phyloP scores from a whole-genome alignment of 1,139 yeast species.

The Meyerozyma carpophila region DNA sequence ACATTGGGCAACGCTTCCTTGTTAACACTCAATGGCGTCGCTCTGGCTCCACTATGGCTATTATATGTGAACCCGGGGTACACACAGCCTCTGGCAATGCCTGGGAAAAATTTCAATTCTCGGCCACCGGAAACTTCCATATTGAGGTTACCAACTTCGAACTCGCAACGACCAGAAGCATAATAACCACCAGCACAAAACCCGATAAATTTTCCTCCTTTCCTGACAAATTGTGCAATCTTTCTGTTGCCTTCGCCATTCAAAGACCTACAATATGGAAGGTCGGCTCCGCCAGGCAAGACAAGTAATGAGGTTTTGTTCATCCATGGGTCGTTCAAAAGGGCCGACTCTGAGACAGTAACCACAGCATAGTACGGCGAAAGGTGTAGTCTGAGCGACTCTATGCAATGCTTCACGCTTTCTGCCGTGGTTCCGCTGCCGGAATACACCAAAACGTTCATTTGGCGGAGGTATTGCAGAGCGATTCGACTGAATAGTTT shows the following conservation, averaged over 20 bases:
- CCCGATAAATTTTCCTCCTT: conserved; percentile 82
- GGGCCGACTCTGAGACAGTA: conserved; percentile 56
- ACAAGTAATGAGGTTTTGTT: conserved; percentile 73
- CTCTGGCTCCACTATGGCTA: conserved; percentile 68
- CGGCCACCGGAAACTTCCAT: conserved; percentile 84
- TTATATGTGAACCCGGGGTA: conserved; percentile 76
- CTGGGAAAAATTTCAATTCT: conserved; percentile 78
- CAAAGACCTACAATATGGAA: conserved; percentile 69
- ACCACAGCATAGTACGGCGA: conserved; percentile 88
- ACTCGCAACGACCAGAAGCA: conserved; percentile 72
- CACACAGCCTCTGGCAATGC: conserved; percentile 76
- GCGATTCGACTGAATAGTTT: neutral
- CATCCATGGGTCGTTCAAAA: conserved; percentile 85
- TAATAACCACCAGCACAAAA: conserved; percentile 97
- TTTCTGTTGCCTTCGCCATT: conserved; percentile 63
- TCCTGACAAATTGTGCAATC: conserved; percentile 60
- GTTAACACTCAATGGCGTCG: conserved; percentile 43
- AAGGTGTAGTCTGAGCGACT: conserved; percentile 65
- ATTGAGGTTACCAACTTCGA: conserved; percentile 63
- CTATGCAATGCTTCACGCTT: conserved; percentile 78
- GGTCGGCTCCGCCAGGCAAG: conserved; percentile 95
- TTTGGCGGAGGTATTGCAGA: conserved; percentile 12
- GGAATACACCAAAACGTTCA: conserved; percentile 80
- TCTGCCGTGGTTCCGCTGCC: conserved; percentile 88
- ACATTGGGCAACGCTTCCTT: conserved; percentile 19